Base-by-base conservation (phyloP, 805 yeast genomes). In the Pichia eremophila region DNA sequence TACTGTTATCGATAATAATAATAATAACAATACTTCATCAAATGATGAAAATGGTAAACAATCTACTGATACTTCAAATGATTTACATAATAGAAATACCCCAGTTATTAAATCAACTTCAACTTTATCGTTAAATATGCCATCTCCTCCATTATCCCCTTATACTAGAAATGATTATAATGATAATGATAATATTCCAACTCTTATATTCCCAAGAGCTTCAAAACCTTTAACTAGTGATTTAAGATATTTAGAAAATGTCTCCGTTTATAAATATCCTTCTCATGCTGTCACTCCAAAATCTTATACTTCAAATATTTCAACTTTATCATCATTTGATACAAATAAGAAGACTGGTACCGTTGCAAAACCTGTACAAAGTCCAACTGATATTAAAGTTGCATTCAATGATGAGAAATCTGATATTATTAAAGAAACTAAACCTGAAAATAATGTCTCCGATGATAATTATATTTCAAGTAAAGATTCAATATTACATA, bases 131-230 rank as follows among this genome's bases (percentile, higher is more conserved):
- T 28, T 46, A 8, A 62, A 64, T 17, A 65, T 65, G 51, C 70
- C 70, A 7, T 66, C 70, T 1, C 70, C 70, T 17, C 70, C 70
- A 17, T 49, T 66, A 35, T 66, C 70, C 3, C 70, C 70, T 31
- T 62, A 60, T 48, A 60, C 65, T 6, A 57, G 68, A 18, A 53
- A 54, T 17, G 42, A 40, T 12, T 54, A 55, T 28, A 63, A 57
- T 40, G 61, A 58, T 39, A 57, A 57, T 42, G 62, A 59, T 35
- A 46, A 55, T 10, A 49, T 64, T 46, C 57, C 64, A 40, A 62
- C 60, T 15, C 52, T 61, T 36, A 46, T 60, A 39, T 55, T 58
- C 47, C 58, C 64, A 29, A 57, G 55, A 39, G 59, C 64, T 35
- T 44, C 59, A 8, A 46, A 51, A 44, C 46, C 57, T 28, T 27